Percentiles rank a stretch among this genome's conserved stretches.
phyloP scores from a whole-genome alignment of 495 filamentous ascomycete genomes.

The Lindgomyces ingoldianus region DNA sequence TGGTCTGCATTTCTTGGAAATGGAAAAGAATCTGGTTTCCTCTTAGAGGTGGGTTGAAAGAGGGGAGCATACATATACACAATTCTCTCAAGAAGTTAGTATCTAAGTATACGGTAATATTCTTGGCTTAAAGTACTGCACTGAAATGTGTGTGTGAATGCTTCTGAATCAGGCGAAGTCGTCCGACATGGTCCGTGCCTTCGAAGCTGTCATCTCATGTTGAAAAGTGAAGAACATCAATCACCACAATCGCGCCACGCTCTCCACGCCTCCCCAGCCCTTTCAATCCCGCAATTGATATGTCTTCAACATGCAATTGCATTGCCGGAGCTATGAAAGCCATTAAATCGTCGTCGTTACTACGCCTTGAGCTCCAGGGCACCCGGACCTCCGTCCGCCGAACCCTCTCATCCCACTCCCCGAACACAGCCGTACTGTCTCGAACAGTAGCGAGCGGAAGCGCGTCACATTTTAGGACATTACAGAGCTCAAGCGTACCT shows the following conservation, averaged over 20 bases:
- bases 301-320: constrained; percentile 31
- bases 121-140: too few relatives aligned
- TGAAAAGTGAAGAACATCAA: constrained; percentile 8
- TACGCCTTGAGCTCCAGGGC: constrained; percentile 8
- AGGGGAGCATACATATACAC: too few relatives aligned
- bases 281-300: constrained; percentile 6
- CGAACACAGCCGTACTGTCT: not conserved
- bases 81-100: too few relatives aligned
- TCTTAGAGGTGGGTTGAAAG: too few relatives aligned
- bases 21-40: too few relatives aligned
- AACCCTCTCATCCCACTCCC: constrained; percentile 8
- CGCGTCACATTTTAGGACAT: not conserved
- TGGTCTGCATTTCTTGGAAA: too few relatives aligned
- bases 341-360: constrained; percentile 7
- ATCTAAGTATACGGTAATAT: too few relatives aligned
- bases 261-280: not conserved
- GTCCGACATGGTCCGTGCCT: constrained; percentile 16
- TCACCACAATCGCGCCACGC: constrained; percentile 2
- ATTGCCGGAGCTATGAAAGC: not conserved
- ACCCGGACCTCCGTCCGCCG: constrained; percentile 17
- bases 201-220: constrained; percentile 24
- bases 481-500: not conserved
- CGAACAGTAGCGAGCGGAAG: not conserved
- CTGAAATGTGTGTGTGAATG: too few relatives aligned
- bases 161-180: constrained; percentile 7